Evolutionary conservation across 495 filamentous ascomycete genomes (phyloP).

Genomic region (Hypoxylon fuscum): DNA sequence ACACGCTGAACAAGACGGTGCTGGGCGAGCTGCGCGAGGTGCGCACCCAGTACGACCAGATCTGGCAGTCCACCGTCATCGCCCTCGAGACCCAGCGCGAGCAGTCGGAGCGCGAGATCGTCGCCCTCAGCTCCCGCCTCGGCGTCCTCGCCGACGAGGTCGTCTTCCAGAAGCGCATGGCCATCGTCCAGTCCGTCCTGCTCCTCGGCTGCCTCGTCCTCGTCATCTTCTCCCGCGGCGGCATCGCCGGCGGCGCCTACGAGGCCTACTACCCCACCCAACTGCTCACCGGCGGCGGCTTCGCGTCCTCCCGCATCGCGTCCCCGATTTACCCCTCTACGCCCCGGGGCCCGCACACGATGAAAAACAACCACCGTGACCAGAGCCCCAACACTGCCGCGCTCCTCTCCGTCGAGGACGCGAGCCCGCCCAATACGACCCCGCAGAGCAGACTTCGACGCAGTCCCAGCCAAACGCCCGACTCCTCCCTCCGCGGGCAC

Average conservation of each 20-base stretch:
- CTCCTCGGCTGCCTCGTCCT: conserved; percentile 88
- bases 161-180: conserved; percentile 94
- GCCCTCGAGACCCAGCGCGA: conserved; percentile 88
- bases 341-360: conserved; percentile 15
- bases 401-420: conserved; percentile 23
- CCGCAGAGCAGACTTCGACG: conserved; percentile 1
- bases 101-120: conserved; percentile 79
- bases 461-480: conserved; percentile 20
- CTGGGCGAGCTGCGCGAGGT: conserved; percentile 84
- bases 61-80: conserved; percentile 93
- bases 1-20: conserved; percentile 85
- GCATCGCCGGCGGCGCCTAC: conserved; percentile 40
- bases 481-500: conserved; percentile 19
- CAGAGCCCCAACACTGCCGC: conserved; percentile 4
- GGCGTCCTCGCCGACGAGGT: conserved; percentile 91
- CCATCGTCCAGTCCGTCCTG: conserved; percentile 85
- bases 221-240: conserved; percentile 75
- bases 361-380: not conserved
- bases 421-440: conserved; percentile 2
- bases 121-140: conserved; percentile 81
- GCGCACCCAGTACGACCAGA: conserved; percentile 88
- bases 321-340: conserved; percentile 40
- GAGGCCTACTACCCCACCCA: conserved; percentile 44
- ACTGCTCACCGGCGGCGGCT: conserved; percentile 5
- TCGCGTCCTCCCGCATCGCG: conserved; percentile 22